phyloP scores from a whole-genome alignment of 192 early-diverging fungal genomes.

The Rhizophagus clarus region DNA sequence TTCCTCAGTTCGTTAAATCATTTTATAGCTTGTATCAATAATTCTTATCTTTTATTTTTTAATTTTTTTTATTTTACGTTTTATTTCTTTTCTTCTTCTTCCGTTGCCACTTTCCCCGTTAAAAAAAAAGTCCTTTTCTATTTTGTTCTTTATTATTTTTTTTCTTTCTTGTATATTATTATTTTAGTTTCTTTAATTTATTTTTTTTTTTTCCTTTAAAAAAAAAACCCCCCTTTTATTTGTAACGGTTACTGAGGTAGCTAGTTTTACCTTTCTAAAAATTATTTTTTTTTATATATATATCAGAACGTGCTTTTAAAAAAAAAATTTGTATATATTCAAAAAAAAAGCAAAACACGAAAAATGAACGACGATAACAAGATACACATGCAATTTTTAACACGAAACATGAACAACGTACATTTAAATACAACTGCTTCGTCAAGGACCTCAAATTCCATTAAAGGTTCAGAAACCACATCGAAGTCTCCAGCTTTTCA shows the following conservation, averaged over 20 bases:
- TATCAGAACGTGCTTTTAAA: neutral
- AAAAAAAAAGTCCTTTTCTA: neutral
- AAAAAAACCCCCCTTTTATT: neutral
- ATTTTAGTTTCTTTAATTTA: too few species aligned
- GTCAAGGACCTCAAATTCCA: neutral
- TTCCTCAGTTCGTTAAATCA: too few species aligned
- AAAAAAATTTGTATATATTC: neutral
- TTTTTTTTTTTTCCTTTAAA: too few species aligned
- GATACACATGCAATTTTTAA: neutral
- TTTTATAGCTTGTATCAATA: too few species aligned
- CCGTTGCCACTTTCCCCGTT: too few species aligned
- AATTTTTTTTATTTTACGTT: too few species aligned
- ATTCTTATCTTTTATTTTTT: too few species aligned
- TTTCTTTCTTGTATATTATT: neutral
- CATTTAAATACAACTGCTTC: neutral
- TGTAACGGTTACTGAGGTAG: neutral
- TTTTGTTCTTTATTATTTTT: neutral
- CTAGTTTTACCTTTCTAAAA: neutral
- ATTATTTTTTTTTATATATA: neutral
- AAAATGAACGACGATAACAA: neutral
- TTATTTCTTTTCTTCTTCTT: too few species aligned
- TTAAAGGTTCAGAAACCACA: neutral
- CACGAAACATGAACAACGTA: neutral
- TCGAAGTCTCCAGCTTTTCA: constrained; percentile 11
- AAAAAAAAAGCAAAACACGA: neutral